phyloP scores from a whole-genome alignment of 805 yeast species.

The Myxozyma geophila region DNA sequence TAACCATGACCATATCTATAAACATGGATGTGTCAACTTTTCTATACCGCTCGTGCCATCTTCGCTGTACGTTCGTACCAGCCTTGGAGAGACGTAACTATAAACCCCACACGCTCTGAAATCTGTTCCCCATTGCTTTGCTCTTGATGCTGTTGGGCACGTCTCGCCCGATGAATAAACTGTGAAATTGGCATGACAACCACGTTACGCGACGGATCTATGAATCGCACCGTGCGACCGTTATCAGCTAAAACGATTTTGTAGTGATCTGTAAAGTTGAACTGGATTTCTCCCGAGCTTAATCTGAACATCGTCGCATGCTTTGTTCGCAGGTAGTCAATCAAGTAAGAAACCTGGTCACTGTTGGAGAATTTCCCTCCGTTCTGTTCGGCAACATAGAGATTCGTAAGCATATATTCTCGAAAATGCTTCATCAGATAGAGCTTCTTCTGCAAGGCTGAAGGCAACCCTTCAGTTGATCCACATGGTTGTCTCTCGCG shows the following conservation, averaged over 20 bases:
- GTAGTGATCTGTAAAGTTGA: conserved; percentile 94
- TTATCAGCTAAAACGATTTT: conserved; percentile 78
- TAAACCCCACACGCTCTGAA: conserved; percentile 19
- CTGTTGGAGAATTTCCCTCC: not conserved
- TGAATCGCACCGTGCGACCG: conserved; percentile 78
- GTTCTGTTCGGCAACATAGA: conserved; percentile 61
- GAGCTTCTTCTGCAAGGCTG: conserved; percentile 58
- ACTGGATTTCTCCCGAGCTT: conserved; percentile 90
- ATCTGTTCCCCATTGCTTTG: conserved; percentile 14
- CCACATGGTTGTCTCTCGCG: conserved; percentile 1
- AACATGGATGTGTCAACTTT: not conserved
- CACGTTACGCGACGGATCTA: conserved; percentile 55
- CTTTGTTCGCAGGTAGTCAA: conserved; percentile 79
- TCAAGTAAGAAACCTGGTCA: conserved; percentile 57
- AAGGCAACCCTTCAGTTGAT: conserved; percentile 16
- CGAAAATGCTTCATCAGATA: conserved; percentile 88
- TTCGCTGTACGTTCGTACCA: conserved; percentile 14
- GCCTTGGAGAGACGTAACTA: conserved; percentile 7
- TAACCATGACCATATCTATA: not conserved
- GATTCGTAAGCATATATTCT: conserved; percentile 87
- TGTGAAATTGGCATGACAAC: conserved; percentile 10
- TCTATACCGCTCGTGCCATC: not conserved
- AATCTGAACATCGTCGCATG: conserved; percentile 89
- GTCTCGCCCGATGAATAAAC: conserved; percentile 14
- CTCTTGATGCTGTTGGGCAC: not conserved